Evolutionary conservation across 2,329 filamentous ascomycete genomes (phyloP), one percentile per base, ranked within the genome.

Genomic region (Paecilomyces variotii): DNA sequence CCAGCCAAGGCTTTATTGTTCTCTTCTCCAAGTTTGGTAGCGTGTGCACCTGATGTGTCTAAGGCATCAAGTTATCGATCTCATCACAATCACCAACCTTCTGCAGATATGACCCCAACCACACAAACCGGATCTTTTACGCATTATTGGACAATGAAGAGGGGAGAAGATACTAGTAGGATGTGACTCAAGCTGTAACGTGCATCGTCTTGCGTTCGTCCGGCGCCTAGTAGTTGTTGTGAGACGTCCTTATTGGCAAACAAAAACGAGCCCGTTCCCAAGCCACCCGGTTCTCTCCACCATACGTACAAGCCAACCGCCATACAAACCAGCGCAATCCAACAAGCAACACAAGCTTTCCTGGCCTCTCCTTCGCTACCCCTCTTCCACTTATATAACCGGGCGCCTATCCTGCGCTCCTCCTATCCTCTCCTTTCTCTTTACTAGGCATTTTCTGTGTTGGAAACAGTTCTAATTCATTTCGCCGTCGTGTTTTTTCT

Each of bases 401-500:
- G n/a, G 39, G n/a, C 39, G 39, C 55, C 56, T 55, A 57, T 57
- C 56, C 58, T 39, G 28, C 45, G 24, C n/a, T 57, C 53, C 45
- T 35, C n/a, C 56, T 45, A 56, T 60, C 60, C 58, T 60, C 32
- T 58, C 59, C 56, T 57, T 27, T 49, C 28, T 30, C 24, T 57
- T 25, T 27, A 35, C 49, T 53, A 53, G 55, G 54, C 25, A 60
- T 59, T 70, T 61, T 62, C 54, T 63, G 61, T 62, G 56, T 63
- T 62, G 63, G 64, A 63, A 67, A 7, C 67, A 66, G 61, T 64
- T 67, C 63, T 72, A 57, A 66, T 68, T 62, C 66, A 60, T 60
- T 68, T 61, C 63, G 19, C 68, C 30, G 30, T 32, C 30, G 30
- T 6, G 7, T 32, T 66, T 64, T 58, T 63, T 60, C 58, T 62